Conservation (phyloP, 768 basidiomycete species). For the Tulasnella calospora region DNA sequence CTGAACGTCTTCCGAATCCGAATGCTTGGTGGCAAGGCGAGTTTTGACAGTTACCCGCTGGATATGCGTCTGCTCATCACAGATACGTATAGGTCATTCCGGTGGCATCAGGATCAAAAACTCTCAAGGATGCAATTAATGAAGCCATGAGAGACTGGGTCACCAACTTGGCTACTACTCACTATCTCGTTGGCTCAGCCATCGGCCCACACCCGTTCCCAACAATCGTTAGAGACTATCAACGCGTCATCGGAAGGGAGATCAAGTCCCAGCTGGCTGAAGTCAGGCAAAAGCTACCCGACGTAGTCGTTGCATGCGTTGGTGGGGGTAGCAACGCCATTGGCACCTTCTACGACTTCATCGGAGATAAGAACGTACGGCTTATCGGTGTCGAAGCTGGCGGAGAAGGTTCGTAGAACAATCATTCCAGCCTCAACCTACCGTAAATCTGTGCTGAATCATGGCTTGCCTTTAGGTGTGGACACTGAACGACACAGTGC, state of each 20-base stretch:
- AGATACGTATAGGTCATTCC: conserved; percentile 68
- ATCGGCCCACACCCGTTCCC: conserved; percentile 99
- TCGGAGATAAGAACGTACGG: conserved; percentile 76
- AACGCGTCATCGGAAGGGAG: conserved; percentile 89
- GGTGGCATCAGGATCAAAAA: conserved; percentile 88
- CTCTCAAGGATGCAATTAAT: conserved; percentile 97
- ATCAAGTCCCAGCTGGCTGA: conserved; percentile 82
- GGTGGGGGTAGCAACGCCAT: conserved; percentile 98
- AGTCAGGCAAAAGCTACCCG: conserved; percentile 77
- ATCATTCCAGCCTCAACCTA: background rate
- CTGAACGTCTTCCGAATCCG: conserved; percentile 97
- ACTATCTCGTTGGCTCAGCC: conserved; percentile 94
- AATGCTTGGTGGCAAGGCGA: conserved; percentile 90
- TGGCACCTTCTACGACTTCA: conserved; percentile 96
- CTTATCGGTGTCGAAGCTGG: conserved; percentile 95
- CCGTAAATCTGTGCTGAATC: background rate
- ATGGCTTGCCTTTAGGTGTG: conserved; percentile 47
- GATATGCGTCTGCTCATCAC: background rate
- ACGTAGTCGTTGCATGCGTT: conserved; percentile 92
- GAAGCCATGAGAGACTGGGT: conserved; percentile 99
- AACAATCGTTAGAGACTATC: conserved; percentile 97
- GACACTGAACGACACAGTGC: conserved; percentile 87
- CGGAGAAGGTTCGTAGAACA: conserved; percentile 70
- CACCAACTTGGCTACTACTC: conserved; percentile 86
- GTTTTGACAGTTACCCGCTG: background rate